These are phyloP conservation scores for Shiraia bambusicola DNA, from an alignment of 2,329 filamentous ascomycete species.

Conservation along the genomic window DNA sequence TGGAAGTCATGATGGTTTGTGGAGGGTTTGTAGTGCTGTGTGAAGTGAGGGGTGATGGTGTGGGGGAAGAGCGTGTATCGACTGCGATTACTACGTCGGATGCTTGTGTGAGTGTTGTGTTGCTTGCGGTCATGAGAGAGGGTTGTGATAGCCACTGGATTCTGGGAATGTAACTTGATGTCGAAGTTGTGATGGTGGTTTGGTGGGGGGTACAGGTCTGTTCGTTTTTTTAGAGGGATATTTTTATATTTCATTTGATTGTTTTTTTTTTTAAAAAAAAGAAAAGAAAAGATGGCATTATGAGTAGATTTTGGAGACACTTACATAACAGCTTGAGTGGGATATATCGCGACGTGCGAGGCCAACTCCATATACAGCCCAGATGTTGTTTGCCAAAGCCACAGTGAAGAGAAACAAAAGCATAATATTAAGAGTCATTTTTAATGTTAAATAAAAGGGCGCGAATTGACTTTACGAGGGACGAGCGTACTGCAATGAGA, in stretches of 20 bases:
- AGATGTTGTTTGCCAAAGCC: slow-evolving; percentile 14
- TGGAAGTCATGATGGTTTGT: background rate
- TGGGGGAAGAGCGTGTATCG: background rate
- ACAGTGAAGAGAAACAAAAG: slow-evolving; percentile 6
- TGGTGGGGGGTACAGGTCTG: background rate
- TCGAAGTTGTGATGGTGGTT: background rate
- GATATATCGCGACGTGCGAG: slow-evolving; percentile 1
- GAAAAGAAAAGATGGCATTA: too few relatives aligned
- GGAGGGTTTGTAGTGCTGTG: background rate
- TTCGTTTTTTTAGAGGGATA: background rate
- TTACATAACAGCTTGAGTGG: slow-evolving; percentile 8
- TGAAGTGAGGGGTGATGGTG: background rate
- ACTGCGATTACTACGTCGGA: background rate
- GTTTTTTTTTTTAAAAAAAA: too few relatives aligned
- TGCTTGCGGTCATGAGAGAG: background rate
- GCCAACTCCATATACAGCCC: slow-evolving; percentile 20
- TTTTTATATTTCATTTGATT: background rate
- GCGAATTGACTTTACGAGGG: background rate
- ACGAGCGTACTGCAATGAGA: background rate
- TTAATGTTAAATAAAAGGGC: background rate
- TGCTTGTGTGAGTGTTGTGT: background rate
- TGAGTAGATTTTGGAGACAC: background rate
- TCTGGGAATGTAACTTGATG: too few relatives aligned
- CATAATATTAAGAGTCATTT: slow-evolving; percentile 1
- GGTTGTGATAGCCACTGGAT: background rate